Evolutionary conservation across 2,329 filamentous ascomycete species (phyloP).

Genomic region (Cadophora sp.): DNA sequence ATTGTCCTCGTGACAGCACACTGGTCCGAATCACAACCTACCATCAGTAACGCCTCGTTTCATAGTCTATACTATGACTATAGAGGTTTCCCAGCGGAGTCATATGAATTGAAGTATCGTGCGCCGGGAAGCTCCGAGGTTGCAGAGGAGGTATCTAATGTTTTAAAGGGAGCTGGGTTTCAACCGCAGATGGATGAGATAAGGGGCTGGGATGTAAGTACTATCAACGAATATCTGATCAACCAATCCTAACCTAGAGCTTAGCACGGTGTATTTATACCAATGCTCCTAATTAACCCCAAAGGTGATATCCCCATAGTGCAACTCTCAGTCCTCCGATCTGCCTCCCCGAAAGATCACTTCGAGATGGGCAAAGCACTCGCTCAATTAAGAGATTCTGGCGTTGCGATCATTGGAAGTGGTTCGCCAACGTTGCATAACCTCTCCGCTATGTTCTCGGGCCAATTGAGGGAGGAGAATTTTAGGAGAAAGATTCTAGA

Average conservation of each 20-base stretch:
- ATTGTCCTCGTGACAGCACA: constrained; percentile 81
- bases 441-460: constrained; percentile 57
- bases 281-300: constrained; percentile 37
- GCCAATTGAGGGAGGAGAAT: constrained; percentile 60
- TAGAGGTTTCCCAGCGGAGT: constrained; percentile 61
- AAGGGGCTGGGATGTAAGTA: constrained; percentile 33
- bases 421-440: constrained; percentile 78
- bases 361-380: constrained; percentile 72
- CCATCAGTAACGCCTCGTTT: constrained; percentile 55
- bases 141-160: constrained; percentile 55
- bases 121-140: constrained; percentile 61
- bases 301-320: constrained; percentile 64
- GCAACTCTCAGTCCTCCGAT: constrained; percentile 68
- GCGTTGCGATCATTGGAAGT: constrained; percentile 71
- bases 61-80: constrained; percentile 64
- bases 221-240: too few relatives aligned
- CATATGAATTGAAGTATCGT: constrained; percentile 62
- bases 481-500: constrained; percentile 62
- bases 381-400: constrained; percentile 68
- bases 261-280: constrained; percentile 64
- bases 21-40: constrained; percentile 67
- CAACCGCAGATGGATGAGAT: constrained; percentile 33
- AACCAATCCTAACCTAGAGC: background rate
- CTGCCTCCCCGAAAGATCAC: constrained; percentile 69
- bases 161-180: constrained; percentile 53